These are phyloP conservation scores for Talaromyces sp. DNA, from an alignment of 2,329 filamentous ascomycete species.

Conservation along the genomic window DNA sequence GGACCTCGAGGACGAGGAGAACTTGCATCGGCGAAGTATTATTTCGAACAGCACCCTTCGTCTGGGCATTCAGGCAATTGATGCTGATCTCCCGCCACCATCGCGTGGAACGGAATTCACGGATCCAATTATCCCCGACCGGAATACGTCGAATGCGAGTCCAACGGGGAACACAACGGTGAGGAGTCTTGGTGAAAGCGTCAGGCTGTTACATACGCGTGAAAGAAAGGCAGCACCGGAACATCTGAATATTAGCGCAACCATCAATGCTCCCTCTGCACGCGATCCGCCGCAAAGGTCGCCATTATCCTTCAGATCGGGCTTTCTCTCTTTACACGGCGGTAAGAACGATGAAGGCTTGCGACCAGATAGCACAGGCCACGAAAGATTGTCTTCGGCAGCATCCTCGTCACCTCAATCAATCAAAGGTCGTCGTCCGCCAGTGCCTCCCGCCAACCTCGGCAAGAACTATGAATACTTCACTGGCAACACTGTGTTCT, in stretches of 20 bases:
- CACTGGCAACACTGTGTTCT: conserved; percentile 88
- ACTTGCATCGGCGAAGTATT: conserved; percentile 55
- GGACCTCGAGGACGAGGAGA: conserved; percentile 40
- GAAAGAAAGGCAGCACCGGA: conserved; percentile 35
- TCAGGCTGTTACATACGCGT: conserved; percentile 64
- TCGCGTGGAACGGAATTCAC: conserved; percentile 80
- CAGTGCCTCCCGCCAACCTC: conserved; percentile 33
- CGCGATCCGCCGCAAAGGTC: conserved; percentile 62
- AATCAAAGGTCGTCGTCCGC: conserved; percentile 33
- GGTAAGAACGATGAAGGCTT: conserved; percentile 46
- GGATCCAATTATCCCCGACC: conserved; percentile 65
- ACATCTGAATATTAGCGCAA: conserved; percentile 56
- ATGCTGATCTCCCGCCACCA: conserved; percentile 57
- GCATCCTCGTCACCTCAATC: conserved; percentile 72
- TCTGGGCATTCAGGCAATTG: conserved; percentile 25
- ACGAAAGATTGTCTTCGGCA: conserved; percentile 77
- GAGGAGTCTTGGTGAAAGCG: conserved; percentile 69
- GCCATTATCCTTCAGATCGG: conserved; percentile 70
- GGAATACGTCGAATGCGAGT: conserved; percentile 68
- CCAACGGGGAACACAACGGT: conserved; percentile 57
- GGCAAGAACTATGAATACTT: conserved; percentile 89
- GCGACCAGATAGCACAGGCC: conserved; percentile 58
- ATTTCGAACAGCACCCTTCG: conserved; percentile 48
- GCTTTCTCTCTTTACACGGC: conserved; percentile 61
- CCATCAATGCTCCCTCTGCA: conserved; percentile 50